phyloP scores from a whole-genome alignment of 176 grass and related monocot genomes.

The Cenchrus fungigraminus region DNA sequence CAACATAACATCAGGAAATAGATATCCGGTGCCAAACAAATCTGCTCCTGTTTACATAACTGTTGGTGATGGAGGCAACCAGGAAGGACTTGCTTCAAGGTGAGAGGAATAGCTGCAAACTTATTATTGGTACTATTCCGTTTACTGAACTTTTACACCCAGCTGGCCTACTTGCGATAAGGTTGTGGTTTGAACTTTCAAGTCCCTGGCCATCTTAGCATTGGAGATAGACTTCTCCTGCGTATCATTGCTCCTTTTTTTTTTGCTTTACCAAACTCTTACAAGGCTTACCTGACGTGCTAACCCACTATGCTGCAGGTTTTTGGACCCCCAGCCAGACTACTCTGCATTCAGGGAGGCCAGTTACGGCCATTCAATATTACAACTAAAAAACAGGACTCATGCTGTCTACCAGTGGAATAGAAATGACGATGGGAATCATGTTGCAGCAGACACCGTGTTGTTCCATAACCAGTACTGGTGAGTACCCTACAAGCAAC shows the following conservation, averaged over 20 bases:
- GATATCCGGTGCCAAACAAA: conserved; percentile 80
- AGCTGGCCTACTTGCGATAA: neutral
- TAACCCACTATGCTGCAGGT: conserved; percentile 48
- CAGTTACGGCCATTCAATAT: conserved; percentile 85
- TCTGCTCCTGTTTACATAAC: conserved; percentile 91
- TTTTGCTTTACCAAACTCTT: neutral
- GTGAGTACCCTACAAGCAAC: conserved; percentile 40
- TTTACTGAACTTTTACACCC: neutral
- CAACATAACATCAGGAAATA: conserved; percentile 81
- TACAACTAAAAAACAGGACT: conserved; percentile 88
- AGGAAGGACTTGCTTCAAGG: conserved; percentile 91
- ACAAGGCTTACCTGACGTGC: neutral
- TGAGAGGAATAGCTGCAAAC: conserved; percentile 5
- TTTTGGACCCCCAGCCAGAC: conserved; percentile 80
- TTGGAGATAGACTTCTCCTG: neutral
- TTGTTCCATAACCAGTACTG: conserved; percentile 89
- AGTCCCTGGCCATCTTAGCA: neutral
- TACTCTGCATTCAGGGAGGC: conserved; percentile 97
- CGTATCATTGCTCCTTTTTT: neutral
- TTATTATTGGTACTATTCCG: neutral
- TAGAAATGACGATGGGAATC: conserved; percentile 91
- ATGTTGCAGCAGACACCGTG: conserved; percentile 67
- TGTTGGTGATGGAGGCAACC: conserved; percentile 94
- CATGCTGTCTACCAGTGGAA: conserved; percentile 92
- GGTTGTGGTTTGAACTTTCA: neutral